phyloP scores from a whole-genome alignment of 495 filamentous ascomycete genomes.

The Pyronema domesticum region DNA sequence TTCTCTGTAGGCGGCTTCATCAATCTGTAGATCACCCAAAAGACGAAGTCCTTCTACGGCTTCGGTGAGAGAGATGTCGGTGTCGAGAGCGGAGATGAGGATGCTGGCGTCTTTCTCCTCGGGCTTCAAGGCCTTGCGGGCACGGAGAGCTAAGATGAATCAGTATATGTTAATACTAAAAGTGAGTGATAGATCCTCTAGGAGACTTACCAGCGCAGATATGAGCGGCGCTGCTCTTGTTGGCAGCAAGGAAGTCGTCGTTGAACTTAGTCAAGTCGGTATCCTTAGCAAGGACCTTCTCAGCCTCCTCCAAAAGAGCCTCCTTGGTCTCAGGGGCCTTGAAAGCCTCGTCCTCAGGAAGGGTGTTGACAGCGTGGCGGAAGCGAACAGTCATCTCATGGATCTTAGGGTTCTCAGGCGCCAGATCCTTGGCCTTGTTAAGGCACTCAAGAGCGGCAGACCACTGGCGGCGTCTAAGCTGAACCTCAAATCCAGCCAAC shows the following conservation, averaged over 20 bases:
- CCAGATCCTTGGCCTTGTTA: slow-evolving; percentile 48
- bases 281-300: slow-evolving; percentile 37
- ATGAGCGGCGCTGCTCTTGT: slow-evolving; percentile 46
- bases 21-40: slow-evolving; percentile 41
- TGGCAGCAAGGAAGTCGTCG: slow-evolving; percentile 41
- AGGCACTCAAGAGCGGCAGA: slow-evolving; percentile 74
- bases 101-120: slow-evolving; percentile 42
- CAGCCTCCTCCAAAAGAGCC: slow-evolving; percentile 26
- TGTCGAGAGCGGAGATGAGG: slow-evolving; percentile 38
- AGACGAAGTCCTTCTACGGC: slow-evolving; percentile 41
- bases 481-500: slow-evolving; percentile 75
- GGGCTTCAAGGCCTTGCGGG: slow-evolving; percentile 40
- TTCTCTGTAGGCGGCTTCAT: slow-evolving; percentile 40
- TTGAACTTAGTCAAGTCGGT: slow-evolving; percentile 49
- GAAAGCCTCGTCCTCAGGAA: slow-evolving; percentile 17
- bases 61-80: slow-evolving; percentile 40
- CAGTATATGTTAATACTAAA: background rate
- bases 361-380: slow-evolving; percentile 32
- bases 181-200: background rate
- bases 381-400: slow-evolving; percentile 61
- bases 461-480: slow-evolving; percentile 53
- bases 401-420: slow-evolving; percentile 52
- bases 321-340: slow-evolving; percentile 15
- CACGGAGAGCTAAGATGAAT: slow-evolving; percentile 37
- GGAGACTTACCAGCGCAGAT: slow-evolving; percentile 27